phyloP scores from a whole-genome alignment of 1,139 yeast species.

The Pichia inconspicua region DNA sequence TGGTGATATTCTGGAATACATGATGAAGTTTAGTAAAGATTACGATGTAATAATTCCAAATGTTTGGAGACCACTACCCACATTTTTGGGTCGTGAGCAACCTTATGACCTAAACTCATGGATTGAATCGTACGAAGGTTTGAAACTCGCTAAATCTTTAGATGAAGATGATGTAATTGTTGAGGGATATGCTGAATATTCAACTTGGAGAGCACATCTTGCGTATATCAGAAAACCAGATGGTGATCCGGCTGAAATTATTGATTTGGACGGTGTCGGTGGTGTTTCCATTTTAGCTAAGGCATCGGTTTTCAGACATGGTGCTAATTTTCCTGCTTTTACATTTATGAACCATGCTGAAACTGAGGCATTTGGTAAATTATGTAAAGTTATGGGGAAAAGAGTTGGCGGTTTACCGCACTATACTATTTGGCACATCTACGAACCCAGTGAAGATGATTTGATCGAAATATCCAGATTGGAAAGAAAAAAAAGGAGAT shows the following conservation, averaged over 20 bases:
- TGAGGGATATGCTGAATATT: conserved; percentile 85
- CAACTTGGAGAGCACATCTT: conserved; percentile 81
- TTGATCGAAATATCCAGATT: conserved; percentile 60
- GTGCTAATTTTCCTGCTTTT: conserved; percentile 80
- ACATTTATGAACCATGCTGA: conserved; percentile 85
- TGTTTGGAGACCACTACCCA: conserved; percentile 83
- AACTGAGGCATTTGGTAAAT: conserved; percentile 83
- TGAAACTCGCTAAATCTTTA: conserved; percentile 56
- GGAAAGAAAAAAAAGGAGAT: conserved; percentile 57
- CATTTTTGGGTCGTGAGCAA: conserved; percentile 69
- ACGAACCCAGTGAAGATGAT: conserved; percentile 90
- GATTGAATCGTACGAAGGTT: conserved; percentile 70
- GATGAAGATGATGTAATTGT: conserved; percentile 83
- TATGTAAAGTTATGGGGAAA: conserved; percentile 74
- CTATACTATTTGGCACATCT: conserved; percentile 79
- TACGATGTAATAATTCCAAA: conserved; percentile 84
- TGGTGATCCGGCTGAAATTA: conserved; percentile 57
- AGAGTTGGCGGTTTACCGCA: conserved; percentile 80
- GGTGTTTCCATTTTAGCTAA: conserved; percentile 82
- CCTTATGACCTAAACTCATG: conserved; percentile 85
- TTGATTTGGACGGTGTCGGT: conserved; percentile 82
- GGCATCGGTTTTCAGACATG: conserved; percentile 71
- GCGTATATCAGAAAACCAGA: conserved; percentile 61
- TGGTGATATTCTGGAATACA: conserved; percentile 66
- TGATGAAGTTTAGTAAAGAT: conserved; percentile 55